phyloP scores from a whole-genome alignment of 345 rosid genomes.

The Alliaria petiolata region DNA sequence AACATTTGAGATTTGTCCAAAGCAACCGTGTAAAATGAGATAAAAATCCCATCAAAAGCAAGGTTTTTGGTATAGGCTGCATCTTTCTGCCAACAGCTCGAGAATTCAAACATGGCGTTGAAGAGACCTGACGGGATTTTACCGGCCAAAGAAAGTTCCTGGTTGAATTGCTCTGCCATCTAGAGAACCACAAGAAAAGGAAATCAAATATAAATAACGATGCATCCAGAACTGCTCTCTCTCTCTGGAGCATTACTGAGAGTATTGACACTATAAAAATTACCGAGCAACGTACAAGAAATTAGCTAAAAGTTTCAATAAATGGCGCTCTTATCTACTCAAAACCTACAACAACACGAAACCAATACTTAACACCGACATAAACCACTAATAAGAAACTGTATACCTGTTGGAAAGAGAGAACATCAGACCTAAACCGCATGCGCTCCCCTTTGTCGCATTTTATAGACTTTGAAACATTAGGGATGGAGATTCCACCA shows the following conservation, averaged over 20 bases:
- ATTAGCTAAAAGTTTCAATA: background rate
- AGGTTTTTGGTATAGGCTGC: constrained; percentile 90
- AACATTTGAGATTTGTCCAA: constrained; percentile 78
- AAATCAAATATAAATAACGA: background rate
- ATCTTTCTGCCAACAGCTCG: constrained; percentile 92
- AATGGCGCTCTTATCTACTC: constrained; percentile 5
- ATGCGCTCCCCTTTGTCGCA: constrained; percentile 96
- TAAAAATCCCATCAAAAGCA: constrained; percentile 87
- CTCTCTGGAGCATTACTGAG: constrained; percentile 2
- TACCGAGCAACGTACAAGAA: background rate
- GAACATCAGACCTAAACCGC: constrained; percentile 76
- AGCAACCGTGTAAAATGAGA: constrained; percentile 77
- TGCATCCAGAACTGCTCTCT: background rate
- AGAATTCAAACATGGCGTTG: constrained; percentile 85
- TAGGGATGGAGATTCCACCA: constrained; percentile 72
- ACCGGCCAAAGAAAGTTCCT: constrained; percentile 78
- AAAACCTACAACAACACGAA: background rate
- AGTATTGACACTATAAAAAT: background rate
- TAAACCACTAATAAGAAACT: background rate
- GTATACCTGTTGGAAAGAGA: constrained; percentile 83
- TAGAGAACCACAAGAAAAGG: constrained; percentile 19
- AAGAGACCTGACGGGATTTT: constrained; percentile 93
- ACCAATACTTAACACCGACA: background rate
- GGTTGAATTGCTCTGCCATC: constrained; percentile 99
- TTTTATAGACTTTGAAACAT: constrained; percentile 78